Evolutionary conservation across 1,139 yeast genomes (phyloP), one percentile per base, ranked within the genome.

Genomic region (Kluyveromyces sp.): DNA sequence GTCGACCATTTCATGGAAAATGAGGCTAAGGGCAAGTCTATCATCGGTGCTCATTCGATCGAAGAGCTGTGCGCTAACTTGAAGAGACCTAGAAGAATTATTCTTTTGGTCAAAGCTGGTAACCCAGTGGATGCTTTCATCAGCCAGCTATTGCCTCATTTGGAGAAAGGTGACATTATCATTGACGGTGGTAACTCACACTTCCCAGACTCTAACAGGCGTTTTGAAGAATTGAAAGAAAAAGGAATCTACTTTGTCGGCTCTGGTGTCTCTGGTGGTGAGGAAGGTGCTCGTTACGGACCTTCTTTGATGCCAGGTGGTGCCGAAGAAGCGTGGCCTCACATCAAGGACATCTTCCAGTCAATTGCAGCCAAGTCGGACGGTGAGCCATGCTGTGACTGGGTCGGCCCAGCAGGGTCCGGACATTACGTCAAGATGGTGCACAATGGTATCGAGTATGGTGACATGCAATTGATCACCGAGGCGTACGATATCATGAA

Each of bases 281-380:
- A 92, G 74, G 98, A 92, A 70, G 98, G 98, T 78, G 98, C 98
- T 61, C 87, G 98, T 75, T 78, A 85, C 70, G 98, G 98, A 66
- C 98, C 98, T 52, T 89, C 97, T 53, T 78, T 92, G 71, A 92
- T 92, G 98, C 98, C 98, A 58, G 98, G 98, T 81, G 98, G 98
- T 66, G 85, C 88, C 67, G 78, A 75, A 57, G 96, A 85, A 61
- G 98, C 98, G 55, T 92, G 98, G 98, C 97, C 97, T 55, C 94
- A 87, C 71, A 84, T 92, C 65, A 92, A 92, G 80, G 82, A 79
- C 50, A 92, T 92, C 63, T 89, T 92, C 88, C 98, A 92, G 75
- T 79, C 89, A 49, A 85, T 92, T 61, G 74, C 97, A 47, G 98
- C 98, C 64, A 87, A 92, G 76, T 70, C 95, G 51, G 96, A 92